These are phyloP conservation scores for Myriosclerotinia duriaeana DNA, from an alignment of 2,329 filamentous ascomycete species.

Conservation along the genomic window DNA sequence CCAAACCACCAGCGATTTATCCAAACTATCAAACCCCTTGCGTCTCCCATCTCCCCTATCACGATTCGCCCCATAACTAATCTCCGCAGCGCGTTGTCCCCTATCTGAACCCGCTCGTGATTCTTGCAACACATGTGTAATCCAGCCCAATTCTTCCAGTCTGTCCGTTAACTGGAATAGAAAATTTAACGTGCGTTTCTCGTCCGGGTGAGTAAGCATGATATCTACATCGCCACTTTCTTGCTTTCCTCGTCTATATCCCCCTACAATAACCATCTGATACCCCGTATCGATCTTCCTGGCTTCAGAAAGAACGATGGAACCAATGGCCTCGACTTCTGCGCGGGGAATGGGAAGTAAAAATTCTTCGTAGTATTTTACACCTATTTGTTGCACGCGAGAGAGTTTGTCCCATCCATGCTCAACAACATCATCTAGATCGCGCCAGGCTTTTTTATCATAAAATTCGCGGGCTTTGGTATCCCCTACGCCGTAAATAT, in stretches of 20 bases:
- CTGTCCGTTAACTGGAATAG: conserved; percentile 67
- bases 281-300: conserved; percentile 57
- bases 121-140: conserved; percentile 79
- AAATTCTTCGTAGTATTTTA: conserved; percentile 93
- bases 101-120: conserved; percentile 69
- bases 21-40: conserved; percentile 71
- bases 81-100: conserved; percentile 57
- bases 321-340: conserved; percentile 71
- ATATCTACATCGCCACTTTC: conserved; percentile 81
- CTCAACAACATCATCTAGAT: conserved; percentile 83
- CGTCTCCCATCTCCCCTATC: conserved; percentile 40
- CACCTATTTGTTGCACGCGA: conserved; percentile 85
- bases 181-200: conserved; percentile 66
- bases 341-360: conserved; percentile 64
- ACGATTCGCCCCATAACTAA: not conserved
- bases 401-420: conserved; percentile 73
- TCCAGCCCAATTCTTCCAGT: conserved; percentile 66
- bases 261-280: conserved; percentile 63
- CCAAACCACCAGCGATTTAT: conserved; percentile 94
- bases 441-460: conserved; percentile 71
- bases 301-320: conserved; percentile 65
- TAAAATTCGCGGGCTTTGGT: conserved; percentile 81
- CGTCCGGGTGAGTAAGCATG: conserved; percentile 75
- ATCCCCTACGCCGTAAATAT: conserved; percentile 90
- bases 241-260: conserved; percentile 64